Evolutionary conservation across 225 moss, liverwort and hornwort species (phyloP).

Genomic region (Bryum argenteum): DNA sequence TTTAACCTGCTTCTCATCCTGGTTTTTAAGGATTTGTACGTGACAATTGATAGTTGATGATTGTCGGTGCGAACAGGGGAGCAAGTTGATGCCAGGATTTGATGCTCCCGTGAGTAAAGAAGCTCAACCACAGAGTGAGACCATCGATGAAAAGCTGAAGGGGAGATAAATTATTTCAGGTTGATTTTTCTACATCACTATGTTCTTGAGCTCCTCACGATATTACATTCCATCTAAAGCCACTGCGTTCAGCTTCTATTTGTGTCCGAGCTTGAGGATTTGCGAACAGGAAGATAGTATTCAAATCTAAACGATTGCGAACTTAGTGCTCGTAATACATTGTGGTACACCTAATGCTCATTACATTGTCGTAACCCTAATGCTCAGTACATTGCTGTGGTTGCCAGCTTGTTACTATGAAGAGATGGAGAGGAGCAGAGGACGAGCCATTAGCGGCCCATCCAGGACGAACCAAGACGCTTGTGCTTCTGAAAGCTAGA

Average conservation of each 20-base stretch:
- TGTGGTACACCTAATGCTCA: too few species aligned
- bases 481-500: slow-evolving; percentile 8
- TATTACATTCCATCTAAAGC: neutral
- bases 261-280: too few species aligned
- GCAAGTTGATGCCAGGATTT: slow-evolving; percentile 66
- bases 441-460: neutral
- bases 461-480: slow-evolving; percentile 15
- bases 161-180: slow-evolving; percentile 1
- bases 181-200: neutral
- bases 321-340: too few species aligned
- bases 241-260: too few species aligned
- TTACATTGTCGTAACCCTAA: too few species aligned
- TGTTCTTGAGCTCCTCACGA: neutral
- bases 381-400: neutral
- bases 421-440: slow-evolving; percentile 18
- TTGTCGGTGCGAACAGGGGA: slow-evolving; percentile 44
- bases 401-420: neutral
- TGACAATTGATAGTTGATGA: neutral
- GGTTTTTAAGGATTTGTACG: neutral
- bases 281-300: too few species aligned
- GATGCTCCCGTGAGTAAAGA: slow-evolving; percentile 44
- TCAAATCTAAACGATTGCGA: too few species aligned
- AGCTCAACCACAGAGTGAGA: slow-evolving; percentile 45
- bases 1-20: neutral
- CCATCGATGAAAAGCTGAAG: slow-evolving; percentile 35